Evolutionary conservation across 2,329 filamentous ascomycete genomes (phyloP).

Genomic region (Pseudogymnoascus verrucosus): DNA sequence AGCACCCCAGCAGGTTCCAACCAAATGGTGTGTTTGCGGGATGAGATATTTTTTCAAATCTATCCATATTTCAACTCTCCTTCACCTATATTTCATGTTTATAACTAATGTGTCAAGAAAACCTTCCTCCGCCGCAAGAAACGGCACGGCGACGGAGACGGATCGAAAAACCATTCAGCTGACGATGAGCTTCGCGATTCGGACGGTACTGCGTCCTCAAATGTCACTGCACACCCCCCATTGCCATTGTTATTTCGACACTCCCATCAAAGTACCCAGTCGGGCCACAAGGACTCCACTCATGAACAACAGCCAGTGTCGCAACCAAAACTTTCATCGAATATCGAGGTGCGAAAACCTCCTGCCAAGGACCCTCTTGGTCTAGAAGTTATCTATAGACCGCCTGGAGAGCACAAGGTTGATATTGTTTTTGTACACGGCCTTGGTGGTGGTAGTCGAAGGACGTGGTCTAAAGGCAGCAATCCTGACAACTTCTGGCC

Average conservation of each 20-base stretch:
- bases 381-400: not conserved
- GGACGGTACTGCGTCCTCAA: not conserved
- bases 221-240: not conserved
- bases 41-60: not conserved
- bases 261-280: not conserved
- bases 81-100: not conserved
- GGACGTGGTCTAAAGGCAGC: constrained; percentile 28
- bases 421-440: constrained; percentile 34
- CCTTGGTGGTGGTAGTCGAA: constrained; percentile 30
- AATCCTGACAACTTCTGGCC: constrained; percentile 30
- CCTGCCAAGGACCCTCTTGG: not conserved
- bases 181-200: not conserved
- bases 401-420: not conserved
- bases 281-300: not conserved
- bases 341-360: not conserved
- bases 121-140: not conserved
- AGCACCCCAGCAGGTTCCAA: not conserved
- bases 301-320: not conserved
- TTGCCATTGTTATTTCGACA: not conserved
- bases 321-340: not conserved
- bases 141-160: not conserved
- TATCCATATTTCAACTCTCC: not conserved
- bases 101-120: not conserved
- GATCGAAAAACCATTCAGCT: not conserved
- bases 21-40: not conserved